Conservation (phyloP, 148 eudicot genomes). For the Selenicereus undatus region DNA sequence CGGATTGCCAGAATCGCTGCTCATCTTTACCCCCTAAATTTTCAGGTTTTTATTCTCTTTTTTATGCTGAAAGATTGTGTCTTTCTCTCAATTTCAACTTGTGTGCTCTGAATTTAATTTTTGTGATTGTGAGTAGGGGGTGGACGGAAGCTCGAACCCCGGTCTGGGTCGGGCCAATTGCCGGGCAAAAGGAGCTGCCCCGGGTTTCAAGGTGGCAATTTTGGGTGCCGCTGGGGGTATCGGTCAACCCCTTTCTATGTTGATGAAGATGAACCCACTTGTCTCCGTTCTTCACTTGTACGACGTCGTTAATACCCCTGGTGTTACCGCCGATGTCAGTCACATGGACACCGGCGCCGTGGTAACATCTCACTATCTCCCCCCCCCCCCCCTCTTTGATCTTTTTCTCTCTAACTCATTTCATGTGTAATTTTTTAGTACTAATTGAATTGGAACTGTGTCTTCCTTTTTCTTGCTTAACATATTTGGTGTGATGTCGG, state of each 20-base stretch:
- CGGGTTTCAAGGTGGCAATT: slow-evolving; percentile 87
- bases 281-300: slow-evolving; percentile 95
- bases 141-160: slow-evolving; percentile 49
- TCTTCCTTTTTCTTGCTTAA: no score
- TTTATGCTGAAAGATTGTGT: background rate
- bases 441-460: no score
- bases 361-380: slow-evolving; percentile 35
- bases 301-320: slow-evolving; percentile 91
- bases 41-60: slow-evolving; percentile 43
- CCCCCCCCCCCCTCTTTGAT: background rate
- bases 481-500: no score
- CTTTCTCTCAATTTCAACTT: background rate
- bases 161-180: slow-evolving; percentile 44
- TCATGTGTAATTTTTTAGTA: background rate
- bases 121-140: slow-evolving; percentile 20
- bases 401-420: background rate
- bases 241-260: slow-evolving; percentile 87
- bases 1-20: slow-evolving; percentile 81
- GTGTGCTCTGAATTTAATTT: background rate
- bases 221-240: slow-evolving; percentile 98
- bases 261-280: slow-evolving; percentile 97
- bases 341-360: slow-evolving; percentile 99
- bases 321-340: slow-evolving; percentile 95
- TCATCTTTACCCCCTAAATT: slow-evolving; percentile 68
- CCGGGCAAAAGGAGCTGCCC: slow-evolving; percentile 86